Evolutionary conservation across 2,329 filamentous ascomycete genomes (phyloP), one percentile per base, ranked within the genome.

Genomic region (Hymenoscyphus repandus): DNA sequence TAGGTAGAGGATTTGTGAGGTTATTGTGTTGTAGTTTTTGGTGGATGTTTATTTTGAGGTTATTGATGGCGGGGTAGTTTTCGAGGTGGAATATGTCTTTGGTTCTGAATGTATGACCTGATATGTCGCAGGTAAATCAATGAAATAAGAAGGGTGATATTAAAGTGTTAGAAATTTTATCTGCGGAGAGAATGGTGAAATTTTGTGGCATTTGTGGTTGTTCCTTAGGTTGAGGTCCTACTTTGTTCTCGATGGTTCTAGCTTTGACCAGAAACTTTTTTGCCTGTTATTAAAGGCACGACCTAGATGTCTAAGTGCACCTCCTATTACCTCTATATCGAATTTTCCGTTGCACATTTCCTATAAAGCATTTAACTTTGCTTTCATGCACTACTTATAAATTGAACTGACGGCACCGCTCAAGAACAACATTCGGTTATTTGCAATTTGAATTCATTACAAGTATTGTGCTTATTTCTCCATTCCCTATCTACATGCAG

Each of bases 191-290:
- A 18, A 15, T 15, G 22, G 11, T 20, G 18, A 34, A 20, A 31
- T 15, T 17, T 38, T 20, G 27, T 27, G 18, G n/a, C 6, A 31
- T 46, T 46, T 46, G 44, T 38, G 15, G 10, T 43, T 36, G n/a
- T 45, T 41, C 3, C 31, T 34, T 22, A 18, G 15, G 30, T 42
- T 22, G 36, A n/a, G 32, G 37, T 54, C 49, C 49, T 43, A 44
- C 49, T 37, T 44, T 33, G 36, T 54, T 54, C 52, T 49, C 55
- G 61, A 61, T 59, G 59, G 56, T 64, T 66, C 62, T 50, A 64
- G 46, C 22, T 6, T 27, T 17, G 22, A 46, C 20, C 15, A 55
- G 47, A 55, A 43, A 22, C 17, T 50, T 49, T 55, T 44, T 40
- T 37, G 12, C 10, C 12, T 4, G 10, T 37, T 37, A 10, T 13